Evolutionary conservation across 2,329 filamentous ascomycete species (phyloP).

Genomic region (Emericellopsis atlantica): DNA sequence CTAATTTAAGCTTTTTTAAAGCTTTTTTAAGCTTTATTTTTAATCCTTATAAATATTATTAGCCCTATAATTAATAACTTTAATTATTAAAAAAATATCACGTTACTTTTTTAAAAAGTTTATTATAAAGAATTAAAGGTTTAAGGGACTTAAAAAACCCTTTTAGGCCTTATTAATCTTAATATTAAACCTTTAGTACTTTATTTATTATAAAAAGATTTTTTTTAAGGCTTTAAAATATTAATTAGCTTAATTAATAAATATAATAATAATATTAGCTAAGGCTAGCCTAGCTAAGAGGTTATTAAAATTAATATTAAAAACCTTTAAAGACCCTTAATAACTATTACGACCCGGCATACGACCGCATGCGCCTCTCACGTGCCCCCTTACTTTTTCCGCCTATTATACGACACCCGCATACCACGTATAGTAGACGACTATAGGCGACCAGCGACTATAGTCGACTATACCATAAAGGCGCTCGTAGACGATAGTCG

Average conservation of each 20-base stretch:
- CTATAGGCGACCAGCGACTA: too few relatives aligned
- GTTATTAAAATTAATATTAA: background rate
- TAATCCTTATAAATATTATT: background rate
- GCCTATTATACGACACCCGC: too few relatives aligned
- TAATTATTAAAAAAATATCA: background rate
- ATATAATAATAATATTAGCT: background rate
- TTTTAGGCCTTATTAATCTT: background rate
- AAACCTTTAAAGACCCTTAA: background rate
- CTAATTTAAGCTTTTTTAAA: background rate
- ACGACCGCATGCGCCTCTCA: too few relatives aligned
- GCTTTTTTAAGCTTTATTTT: too few relatives aligned
- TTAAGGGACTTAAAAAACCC: too few relatives aligned
- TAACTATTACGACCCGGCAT: too few relatives aligned
- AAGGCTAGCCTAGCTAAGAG: background rate
- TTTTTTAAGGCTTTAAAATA: background rate
- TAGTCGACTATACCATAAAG: too few relatives aligned
- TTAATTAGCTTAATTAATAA: constrained; percentile 1
- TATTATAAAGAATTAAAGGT: background rate
- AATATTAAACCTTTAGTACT: background rate
- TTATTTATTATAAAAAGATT: background rate
- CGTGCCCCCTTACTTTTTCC: too few relatives aligned
- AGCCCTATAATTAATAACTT: background rate
- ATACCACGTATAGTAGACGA: too few relatives aligned
- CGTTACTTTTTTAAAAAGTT: background rate
- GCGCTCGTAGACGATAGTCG: too few relatives aligned